phyloP scores from a whole-genome alignment of 1,284 basidiomycete species.

The Bondarzewia mesenterica region DNA sequence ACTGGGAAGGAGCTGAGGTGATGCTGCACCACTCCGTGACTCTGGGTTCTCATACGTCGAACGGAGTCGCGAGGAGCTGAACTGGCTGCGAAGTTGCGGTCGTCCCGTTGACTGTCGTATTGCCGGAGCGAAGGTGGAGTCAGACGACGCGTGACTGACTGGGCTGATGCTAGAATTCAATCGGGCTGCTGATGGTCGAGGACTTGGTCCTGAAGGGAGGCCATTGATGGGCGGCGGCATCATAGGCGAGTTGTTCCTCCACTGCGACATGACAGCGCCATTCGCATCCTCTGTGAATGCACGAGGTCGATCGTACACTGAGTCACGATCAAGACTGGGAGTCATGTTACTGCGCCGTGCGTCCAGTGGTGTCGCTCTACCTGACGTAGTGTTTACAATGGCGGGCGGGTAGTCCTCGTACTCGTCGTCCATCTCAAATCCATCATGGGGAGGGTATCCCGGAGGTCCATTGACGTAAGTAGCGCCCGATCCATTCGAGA shows the following conservation, averaged over 20 bases:
- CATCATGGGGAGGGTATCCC: conserved; percentile 56
- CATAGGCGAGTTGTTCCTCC: conserved; percentile 37
- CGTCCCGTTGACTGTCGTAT: conserved; percentile 27
- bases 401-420: conserved; percentile 61
- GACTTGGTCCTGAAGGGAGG: conserved; percentile 16
- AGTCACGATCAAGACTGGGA: conserved; percentile 40
- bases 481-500: conserved; percentile 13
- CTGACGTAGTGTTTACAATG: conserved; percentile 42
- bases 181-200: conserved; percentile 40
- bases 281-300: conserved; percentile 71
- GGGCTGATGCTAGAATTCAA: conserved; percentile 38
- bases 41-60: conserved; percentile 37
- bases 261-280: conserved; percentile 56
- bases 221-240: conserved; percentile 14
- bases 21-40: conserved; percentile 10
- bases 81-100: conserved; percentile 57
- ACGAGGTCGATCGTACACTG: conserved; percentile 46
- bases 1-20: conserved; percentile 16
- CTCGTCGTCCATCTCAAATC: conserved; percentile 65
- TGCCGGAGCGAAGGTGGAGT: conserved; percentile 38
- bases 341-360: conserved; percentile 41
- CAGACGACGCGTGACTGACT: conserved; percentile 39
- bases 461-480: conserved; percentile 36
- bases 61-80: conserved; percentile 58
- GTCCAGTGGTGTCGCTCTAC: conserved; percentile 62